Conservation (phyloP, 1,139 yeast species). For the Zygotorulaspora mrakii region DNA sequence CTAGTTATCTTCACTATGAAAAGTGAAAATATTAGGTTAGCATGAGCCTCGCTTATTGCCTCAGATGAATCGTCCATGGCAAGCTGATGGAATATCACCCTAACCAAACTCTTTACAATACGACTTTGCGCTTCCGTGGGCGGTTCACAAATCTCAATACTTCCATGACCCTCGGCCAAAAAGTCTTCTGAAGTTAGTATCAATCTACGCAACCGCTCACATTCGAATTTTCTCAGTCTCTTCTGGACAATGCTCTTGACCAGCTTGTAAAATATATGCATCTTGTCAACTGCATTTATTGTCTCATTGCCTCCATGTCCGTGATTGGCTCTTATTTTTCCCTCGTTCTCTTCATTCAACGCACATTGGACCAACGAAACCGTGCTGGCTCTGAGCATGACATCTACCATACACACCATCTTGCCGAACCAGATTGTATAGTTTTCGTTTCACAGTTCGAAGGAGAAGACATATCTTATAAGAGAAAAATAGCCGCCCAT, state of each 20-base stretch:
- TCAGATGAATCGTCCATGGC: conserved; percentile 9
- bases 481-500: conserved; percentile 7
- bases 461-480: no score
- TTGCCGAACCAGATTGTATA: no score
- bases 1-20: conserved; percentile 30
- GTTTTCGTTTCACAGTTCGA: background rate
- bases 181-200: conserved; percentile 17
- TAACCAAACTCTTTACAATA: conserved; percentile 28
- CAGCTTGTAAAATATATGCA: conserved; percentile 15
- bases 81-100: conserved; percentile 31
- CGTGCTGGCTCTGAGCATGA: conserved; percentile 18
- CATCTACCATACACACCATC: conserved; percentile 25
- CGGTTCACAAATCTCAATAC: conserved; percentile 22
- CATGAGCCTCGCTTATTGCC: conserved; percentile 27
- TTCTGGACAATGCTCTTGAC: conserved; percentile 18
- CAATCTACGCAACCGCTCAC: conserved; percentile 7
- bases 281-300: conserved; percentile 1
- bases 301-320: background rate
- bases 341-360: conserved; percentile 13
- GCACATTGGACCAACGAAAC: conserved; percentile 16
- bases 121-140: conserved; percentile 30
- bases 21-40: conserved; percentile 32
- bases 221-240: conserved; percentile 14
- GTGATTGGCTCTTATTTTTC: conserved; percentile 2
- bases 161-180: conserved; percentile 29